Evolutionary conservation across 257 asterid genomes (phyloP).

Genomic region (Solanum chiquidenum): DNA sequence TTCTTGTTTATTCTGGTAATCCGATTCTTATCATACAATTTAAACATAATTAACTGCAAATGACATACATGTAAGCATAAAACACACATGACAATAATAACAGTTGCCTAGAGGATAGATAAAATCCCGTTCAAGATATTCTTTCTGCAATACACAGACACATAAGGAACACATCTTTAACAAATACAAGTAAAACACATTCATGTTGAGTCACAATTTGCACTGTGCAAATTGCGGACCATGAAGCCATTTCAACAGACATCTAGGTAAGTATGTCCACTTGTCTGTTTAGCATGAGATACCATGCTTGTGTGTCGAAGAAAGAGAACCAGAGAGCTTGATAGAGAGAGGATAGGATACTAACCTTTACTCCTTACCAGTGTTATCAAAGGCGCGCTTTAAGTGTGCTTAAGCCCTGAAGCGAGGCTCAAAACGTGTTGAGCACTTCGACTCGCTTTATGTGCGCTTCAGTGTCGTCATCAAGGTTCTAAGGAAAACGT

Average conservation of each 20-base stretch:
- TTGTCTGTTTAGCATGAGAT: neutral
- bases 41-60: neutral
- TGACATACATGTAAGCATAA: neutral
- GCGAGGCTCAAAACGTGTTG: no score
- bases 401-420: no score
- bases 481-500: no score
- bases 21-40: neutral
- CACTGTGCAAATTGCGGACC: neutral
- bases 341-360: slow-evolving; percentile 6
- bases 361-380: slow-evolving; percentile 55
- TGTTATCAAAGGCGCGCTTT: no score
- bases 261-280: neutral
- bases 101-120: neutral
- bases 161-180: neutral
- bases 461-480: no score
- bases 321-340: neutral
- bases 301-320: neutral
- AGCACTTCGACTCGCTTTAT: no score
- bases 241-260: neutral
- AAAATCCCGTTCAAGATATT: slow-evolving; percentile 52
- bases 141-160: slow-evolving; percentile 38
- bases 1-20: no score
- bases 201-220: neutral
- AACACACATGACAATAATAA: neutral
- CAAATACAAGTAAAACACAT: neutral